phyloP scores from a whole-genome alignment of 192 early-diverging fungal species.

The Backusella morwellensis region DNA sequence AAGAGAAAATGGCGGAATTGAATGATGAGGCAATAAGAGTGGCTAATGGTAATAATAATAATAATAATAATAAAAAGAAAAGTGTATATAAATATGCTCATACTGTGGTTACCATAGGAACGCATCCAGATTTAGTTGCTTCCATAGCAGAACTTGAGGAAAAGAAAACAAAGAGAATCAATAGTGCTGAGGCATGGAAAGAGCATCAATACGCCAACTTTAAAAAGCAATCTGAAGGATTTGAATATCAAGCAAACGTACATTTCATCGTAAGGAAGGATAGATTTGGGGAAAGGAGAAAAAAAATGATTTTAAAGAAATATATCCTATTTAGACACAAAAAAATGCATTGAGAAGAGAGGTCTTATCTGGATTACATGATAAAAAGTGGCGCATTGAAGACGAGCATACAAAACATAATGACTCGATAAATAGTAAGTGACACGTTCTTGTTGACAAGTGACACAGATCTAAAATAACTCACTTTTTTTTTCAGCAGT shows the following conservation, averaged over 20 bases:
- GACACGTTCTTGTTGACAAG: neutral
- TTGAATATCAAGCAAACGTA: conserved; percentile 48
- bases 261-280: conserved; percentile 35
- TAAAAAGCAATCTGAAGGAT: conserved; percentile 37
- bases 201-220: conserved; percentile 42
- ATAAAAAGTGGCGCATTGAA: conserved; percentile 31
- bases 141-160: conserved; percentile 53
- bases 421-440: conserved; percentile 27
- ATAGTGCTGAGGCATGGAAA: conserved; percentile 43
- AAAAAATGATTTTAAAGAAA: neutral
- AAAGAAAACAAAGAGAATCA: conserved; percentile 44
- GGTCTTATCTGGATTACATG: conserved; percentile 23
- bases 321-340: conserved; percentile 14
- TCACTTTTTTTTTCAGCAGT: neutral
- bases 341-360: conserved; percentile 33
- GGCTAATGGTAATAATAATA: conserved; percentile 38
- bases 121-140: conserved; percentile 50
- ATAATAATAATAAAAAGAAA: neutral
- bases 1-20: conserved; percentile 52
- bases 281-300: neutral
- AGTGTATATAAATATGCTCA: neutral
- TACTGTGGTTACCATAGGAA: conserved; percentile 26
- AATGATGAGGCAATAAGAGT: conserved; percentile 53
- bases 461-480: neutral
- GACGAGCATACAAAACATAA: conserved; percentile 29